These are phyloP conservation scores for Termitomyces heimii DNA, from an alignment of 768 basidiomycete genomes.

Conservation along the genomic window DNA sequence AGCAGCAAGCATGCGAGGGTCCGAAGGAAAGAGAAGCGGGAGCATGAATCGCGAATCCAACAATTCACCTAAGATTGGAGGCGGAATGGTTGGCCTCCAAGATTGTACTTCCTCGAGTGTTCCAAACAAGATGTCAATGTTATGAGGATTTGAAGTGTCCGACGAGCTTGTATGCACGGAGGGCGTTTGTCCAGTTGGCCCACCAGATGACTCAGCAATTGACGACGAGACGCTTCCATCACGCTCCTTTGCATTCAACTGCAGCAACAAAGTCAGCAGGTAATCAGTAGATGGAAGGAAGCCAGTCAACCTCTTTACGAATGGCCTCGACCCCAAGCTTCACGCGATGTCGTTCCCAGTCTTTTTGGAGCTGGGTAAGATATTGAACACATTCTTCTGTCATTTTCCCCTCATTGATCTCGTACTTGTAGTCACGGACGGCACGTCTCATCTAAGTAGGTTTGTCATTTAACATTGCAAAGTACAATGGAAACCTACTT, in stretches of 20 bases:
- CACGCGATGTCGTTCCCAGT: slow-evolving; percentile 92
- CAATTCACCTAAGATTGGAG: slow-evolving; percentile 84
- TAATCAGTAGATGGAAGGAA: background rate
- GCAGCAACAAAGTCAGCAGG: slow-evolving; percentile 4
- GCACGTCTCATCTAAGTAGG: slow-evolving; percentile 76
- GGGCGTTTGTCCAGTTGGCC: slow-evolving; percentile 22
- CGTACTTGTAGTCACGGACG: slow-evolving; percentile 89
- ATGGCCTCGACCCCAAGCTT: slow-evolving; percentile 82
- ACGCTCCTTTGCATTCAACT: slow-evolving; percentile 67
- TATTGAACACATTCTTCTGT: slow-evolving; percentile 95
- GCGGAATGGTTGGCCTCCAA: slow-evolving; percentile 76
- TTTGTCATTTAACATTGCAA: background rate
- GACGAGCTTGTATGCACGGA: slow-evolving; percentile 30
- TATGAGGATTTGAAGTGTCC: slow-evolving; percentile 34
- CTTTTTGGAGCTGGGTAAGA: slow-evolving; percentile 89
- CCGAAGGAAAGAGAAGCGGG: slow-evolving; percentile 76
- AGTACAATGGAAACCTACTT: slow-evolving; percentile 37
- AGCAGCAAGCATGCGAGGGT: slow-evolving; percentile 73
- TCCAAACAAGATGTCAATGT: slow-evolving; percentile 82
- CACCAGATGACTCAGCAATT: slow-evolving; percentile 33
- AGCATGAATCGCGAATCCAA: slow-evolving; percentile 93
- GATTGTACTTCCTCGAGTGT: slow-evolving; percentile 51
- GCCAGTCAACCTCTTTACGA: slow-evolving; percentile 63
- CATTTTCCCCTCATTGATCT: slow-evolving; percentile 90
- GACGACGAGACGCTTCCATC: slow-evolving; percentile 53